These are phyloP conservation scores for Salix arbutifolia DNA, from an alignment of 345 rosid species.

Conservation along the genomic window DNA sequence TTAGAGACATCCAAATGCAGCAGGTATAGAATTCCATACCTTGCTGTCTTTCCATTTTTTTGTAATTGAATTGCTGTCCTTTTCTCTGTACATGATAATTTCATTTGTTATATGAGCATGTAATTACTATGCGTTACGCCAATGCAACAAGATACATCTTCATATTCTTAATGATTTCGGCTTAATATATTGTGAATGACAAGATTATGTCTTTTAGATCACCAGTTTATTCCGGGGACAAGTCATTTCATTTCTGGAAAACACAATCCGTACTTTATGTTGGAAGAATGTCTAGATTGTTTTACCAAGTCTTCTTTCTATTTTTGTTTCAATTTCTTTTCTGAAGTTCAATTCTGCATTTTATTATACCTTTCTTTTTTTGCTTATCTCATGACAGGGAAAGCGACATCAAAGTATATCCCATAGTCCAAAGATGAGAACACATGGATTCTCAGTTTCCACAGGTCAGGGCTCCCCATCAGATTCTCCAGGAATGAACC, in stretches of 20 bases:
- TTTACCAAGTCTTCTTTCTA: too few species aligned
- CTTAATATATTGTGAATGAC: too few species aligned
- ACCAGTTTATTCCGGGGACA: too few species aligned
- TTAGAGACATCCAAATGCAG: slow-evolving; percentile 90
- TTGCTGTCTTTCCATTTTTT: neutral
- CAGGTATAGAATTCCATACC: slow-evolving; percentile 43
- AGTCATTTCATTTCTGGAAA: too few species aligned
- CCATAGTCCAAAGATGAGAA: slow-evolving; percentile 67
- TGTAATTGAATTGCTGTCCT: neutral
- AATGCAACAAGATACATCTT: too few species aligned
- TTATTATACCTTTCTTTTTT: neutral
- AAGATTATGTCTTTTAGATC: too few species aligned
- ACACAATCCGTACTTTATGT: too few species aligned
- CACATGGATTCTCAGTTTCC: slow-evolving; percentile 65
- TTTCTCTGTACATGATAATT: neutral
- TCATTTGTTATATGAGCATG: too few species aligned
- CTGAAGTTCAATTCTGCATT: neutral
- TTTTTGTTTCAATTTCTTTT: neutral
- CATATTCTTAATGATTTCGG: too few species aligned
- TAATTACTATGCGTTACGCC: neutral
- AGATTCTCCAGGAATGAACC: slow-evolving; percentile 71
- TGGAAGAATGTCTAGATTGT: too few species aligned
- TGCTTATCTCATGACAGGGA: slow-evolving; percentile 36
- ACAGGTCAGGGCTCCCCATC: slow-evolving; percentile 77
- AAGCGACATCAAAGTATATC: slow-evolving; percentile 54